phyloP scores from a whole-genome alignment of 2,329 filamentous ascomycete genomes.

The Colletotrichum musicola region DNA sequence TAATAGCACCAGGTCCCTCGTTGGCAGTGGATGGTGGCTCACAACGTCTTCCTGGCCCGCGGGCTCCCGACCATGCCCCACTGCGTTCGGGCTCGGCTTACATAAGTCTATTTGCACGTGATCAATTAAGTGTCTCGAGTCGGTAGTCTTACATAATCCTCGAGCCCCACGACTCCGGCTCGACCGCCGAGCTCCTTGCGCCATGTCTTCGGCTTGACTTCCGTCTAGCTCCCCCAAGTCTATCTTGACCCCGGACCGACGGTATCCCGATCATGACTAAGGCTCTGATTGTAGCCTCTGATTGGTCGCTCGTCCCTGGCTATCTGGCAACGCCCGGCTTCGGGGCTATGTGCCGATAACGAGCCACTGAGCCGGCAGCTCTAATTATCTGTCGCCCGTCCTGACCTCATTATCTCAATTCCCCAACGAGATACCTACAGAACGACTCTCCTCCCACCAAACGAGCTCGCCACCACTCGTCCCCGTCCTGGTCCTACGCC shows the following conservation, averaged over 20 bases:
- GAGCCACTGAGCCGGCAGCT: slow-evolving; percentile 26
- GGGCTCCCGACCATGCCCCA: too few species aligned
- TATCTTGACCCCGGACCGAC: slow-evolving; percentile 17
- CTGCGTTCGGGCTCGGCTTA: background rate
- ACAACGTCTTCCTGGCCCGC: slow-evolving; percentile 29
- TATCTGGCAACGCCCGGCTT: slow-evolving; percentile 15
- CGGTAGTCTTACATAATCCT: background rate
- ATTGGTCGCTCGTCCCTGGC: slow-evolving; percentile 17
- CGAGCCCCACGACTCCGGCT: background rate
- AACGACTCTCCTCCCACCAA: slow-evolving; percentile 4
- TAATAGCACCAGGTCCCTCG: slow-evolving; percentile 17
- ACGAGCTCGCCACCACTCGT: background rate
- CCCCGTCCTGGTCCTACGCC: slow-evolving; percentile 23
- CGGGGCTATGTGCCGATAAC: slow-evolving; percentile 30
- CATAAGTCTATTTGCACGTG: background rate
- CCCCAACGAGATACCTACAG: background rate
- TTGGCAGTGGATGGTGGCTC: slow-evolving; percentile 19
- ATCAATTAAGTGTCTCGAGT: background rate
- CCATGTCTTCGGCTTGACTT: background rate
- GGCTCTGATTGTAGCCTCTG: background rate
- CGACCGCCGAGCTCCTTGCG: slow-evolving; percentile 6
- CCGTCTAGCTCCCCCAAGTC: background rate
- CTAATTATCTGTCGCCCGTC: slow-evolving; percentile 23
- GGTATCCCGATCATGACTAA: slow-evolving; percentile 33
- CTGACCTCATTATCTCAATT: slow-evolving; percentile 37